Conservation (phyloP, 2,329 filamentous ascomycete species). For the Leptoxyphium fumago region DNA sequence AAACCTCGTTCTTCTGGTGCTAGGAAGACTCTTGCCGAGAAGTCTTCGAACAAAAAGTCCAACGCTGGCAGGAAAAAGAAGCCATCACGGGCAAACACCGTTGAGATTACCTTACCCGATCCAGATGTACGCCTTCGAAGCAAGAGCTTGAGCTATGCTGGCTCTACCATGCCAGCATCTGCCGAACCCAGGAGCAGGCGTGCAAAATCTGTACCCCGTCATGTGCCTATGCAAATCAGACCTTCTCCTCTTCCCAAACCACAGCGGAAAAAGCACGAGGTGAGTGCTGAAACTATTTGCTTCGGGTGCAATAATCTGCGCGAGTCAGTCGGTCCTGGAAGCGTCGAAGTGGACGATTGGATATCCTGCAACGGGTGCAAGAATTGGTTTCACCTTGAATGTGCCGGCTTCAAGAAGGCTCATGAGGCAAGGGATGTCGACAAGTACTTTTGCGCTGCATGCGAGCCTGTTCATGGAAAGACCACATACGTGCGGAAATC, state of each 20-base stretch:
- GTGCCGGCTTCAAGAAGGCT: constrained; percentile 50
- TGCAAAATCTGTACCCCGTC: constrained; percentile 14
- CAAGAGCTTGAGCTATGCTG: constrained; percentile 13
- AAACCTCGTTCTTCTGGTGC: constrained; percentile 28
- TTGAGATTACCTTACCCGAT: neutral
- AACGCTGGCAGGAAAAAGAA: constrained; percentile 19
- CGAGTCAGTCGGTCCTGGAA: constrained; percentile 30
- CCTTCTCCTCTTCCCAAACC: constrained; percentile 13
- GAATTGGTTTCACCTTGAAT: constrained; percentile 53
- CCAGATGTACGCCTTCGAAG: constrained; percentile 4
- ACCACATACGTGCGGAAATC: constrained; percentile 56
- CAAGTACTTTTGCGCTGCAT: constrained; percentile 50
- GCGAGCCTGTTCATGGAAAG: constrained; percentile 44
- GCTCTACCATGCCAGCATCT: neutral
- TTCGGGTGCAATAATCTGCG: constrained; percentile 42
- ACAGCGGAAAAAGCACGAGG: constrained; percentile 10
- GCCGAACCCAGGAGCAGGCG: constrained; percentile 1
- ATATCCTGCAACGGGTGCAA: constrained; percentile 56
- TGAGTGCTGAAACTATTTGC: constrained; percentile 33
- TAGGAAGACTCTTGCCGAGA: constrained; percentile 22
- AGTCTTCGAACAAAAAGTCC: constrained; percentile 13
- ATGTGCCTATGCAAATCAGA: constrained; percentile 14
- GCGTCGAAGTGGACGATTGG: constrained; percentile 43
- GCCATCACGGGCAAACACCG: constrained; percentile 1
- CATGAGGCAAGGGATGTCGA: constrained; percentile 50